Evolutionary conservation across 495 filamentous ascomycete species (phyloP).

Genomic region (Paragyromitra xinjiangensis): DNA sequence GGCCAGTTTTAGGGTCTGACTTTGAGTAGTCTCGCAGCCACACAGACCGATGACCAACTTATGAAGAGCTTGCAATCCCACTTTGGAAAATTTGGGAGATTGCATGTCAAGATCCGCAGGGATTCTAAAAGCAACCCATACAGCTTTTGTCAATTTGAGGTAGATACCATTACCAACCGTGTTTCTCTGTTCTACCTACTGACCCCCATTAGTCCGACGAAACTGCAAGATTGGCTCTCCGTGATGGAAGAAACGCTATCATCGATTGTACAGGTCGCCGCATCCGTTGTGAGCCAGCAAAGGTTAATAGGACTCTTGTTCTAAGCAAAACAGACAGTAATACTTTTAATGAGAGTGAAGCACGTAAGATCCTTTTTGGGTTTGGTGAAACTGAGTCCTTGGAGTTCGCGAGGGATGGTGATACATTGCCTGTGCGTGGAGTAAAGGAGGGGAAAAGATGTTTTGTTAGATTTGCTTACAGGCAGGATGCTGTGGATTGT

Average conservation of each 20-base stretch:
- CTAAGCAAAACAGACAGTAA: conserved; percentile 48
- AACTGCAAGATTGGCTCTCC: conserved; percentile 52
- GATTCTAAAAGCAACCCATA: conserved; percentile 56
- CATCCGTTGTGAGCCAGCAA: conserved; percentile 56
- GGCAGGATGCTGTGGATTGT: conserved; percentile 56
- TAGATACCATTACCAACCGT: neutral
- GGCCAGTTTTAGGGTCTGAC: conserved; percentile 19
- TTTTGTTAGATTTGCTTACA: conserved; percentile 54
- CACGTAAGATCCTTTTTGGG: conserved; percentile 50
- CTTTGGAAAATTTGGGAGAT: conserved; percentile 52
- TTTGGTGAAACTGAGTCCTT: conserved; percentile 54
- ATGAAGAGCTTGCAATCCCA: conserved; percentile 54
- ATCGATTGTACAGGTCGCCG: conserved; percentile 55
- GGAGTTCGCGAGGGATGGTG: conserved; percentile 50
- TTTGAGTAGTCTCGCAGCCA: conserved; percentile 51
- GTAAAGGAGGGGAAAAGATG: conserved; percentile 50
- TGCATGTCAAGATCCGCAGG: conserved; percentile 57
- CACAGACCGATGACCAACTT: conserved; percentile 54
- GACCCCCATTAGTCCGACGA: conserved; percentile 48
- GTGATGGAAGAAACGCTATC: conserved; percentile 52
- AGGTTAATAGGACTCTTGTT: conserved; percentile 56
- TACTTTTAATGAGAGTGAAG: conserved; percentile 44
- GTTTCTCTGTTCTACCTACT: conserved; percentile 6
- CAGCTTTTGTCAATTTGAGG: conserved; percentile 58
- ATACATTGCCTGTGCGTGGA: conserved; percentile 50